Percentiles rank a stretch among this genome's conserved stretches.
Conservation (phyloP, 108 stramenopile genomes). For the Cyclotella kingstonii region DNA sequence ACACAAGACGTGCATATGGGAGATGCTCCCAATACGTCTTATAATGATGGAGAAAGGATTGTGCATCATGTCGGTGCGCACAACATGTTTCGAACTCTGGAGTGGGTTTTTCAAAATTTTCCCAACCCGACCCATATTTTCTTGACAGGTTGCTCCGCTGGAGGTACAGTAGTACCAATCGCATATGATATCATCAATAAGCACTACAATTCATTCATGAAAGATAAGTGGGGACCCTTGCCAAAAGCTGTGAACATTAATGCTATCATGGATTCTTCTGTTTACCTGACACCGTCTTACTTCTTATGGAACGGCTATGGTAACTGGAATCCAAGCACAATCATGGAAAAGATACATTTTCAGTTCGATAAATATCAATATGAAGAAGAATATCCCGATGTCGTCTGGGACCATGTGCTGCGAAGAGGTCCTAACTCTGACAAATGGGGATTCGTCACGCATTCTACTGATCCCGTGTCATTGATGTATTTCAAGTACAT, state of each 20-base stretch:
- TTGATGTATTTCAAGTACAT: constrained; percentile 54
- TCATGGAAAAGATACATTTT: constrained; percentile 45
- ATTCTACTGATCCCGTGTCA: constrained; percentile 48
- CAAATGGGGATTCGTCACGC: constrained; percentile 54
- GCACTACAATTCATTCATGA: constrained; percentile 41
- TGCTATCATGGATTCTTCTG: constrained; percentile 46
- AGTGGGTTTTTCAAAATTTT: constrained; percentile 47
- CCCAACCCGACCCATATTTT: constrained; percentile 31
- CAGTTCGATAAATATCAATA: constrained; percentile 40
- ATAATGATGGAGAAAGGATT: constrained; percentile 12
- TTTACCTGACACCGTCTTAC: constrained; percentile 50
- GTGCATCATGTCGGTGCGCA: constrained; percentile 37
- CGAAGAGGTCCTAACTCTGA: constrained; percentile 42
- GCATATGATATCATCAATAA: constrained; percentile 34
- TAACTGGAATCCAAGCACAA: constrained; percentile 44
- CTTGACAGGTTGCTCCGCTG: constrained; percentile 51
- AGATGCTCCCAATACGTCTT: constrained; percentile 13
- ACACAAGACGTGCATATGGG: constrained; percentile 56
- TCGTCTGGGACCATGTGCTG: constrained; percentile 46
- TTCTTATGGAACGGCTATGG: constrained; percentile 42
- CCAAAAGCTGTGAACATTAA: constrained; percentile 29
- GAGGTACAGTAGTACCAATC: constrained; percentile 44
- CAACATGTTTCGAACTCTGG: constrained; percentile 20
- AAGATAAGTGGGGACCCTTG: constrained; percentile 2
- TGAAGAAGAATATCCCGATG: constrained; percentile 39